These are phyloP conservation scores for Cyberlindnera saturnus DNA, from an alignment of 805 yeast genomes.

Conservation along the genomic window DNA sequence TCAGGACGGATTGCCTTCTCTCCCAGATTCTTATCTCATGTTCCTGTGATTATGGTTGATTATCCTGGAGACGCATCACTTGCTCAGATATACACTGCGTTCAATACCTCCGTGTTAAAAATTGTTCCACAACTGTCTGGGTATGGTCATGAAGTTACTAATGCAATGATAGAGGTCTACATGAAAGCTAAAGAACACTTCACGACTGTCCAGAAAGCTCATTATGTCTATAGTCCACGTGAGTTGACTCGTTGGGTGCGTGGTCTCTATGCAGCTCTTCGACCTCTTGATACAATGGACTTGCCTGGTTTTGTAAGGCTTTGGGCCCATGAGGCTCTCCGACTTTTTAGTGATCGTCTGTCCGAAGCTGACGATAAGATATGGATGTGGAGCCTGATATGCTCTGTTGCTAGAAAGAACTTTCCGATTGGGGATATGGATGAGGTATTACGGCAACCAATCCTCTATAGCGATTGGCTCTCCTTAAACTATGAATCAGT, in stretches of 20 bases:
- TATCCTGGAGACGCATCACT: constrained; percentile 67
- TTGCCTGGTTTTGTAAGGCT: constrained; percentile 48
- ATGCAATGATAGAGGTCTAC: constrained; percentile 65
- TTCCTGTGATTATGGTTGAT: constrained; percentile 63
- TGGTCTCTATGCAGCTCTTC: constrained; percentile 56
- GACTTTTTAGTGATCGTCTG: constrained; percentile 74
- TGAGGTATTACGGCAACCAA: constrained; percentile 38
- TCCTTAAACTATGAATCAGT: constrained; percentile 57
- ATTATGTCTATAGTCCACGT: constrained; percentile 81
- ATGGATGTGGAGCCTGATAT: constrained; percentile 41
- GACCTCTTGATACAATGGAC: constrained; percentile 29
- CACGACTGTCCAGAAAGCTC: constrained; percentile 35
- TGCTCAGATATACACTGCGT: constrained; percentile 57
- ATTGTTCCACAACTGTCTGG: constrained; percentile 56
- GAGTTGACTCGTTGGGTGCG: constrained; percentile 84
- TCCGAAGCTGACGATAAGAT: constrained; percentile 38
- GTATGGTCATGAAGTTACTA: constrained; percentile 43
- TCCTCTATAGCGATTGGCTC: constrained; percentile 73
- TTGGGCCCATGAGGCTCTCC: constrained; percentile 76
- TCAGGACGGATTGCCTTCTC: constrained; percentile 61
- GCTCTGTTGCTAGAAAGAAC: constrained; percentile 25
- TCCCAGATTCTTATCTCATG: constrained; percentile 60
- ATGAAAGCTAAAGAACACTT: constrained; percentile 35
- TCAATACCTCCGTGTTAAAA: constrained; percentile 50
- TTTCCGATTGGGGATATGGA: constrained; percentile 44